Evolutionary conservation across 306 rosid species (phyloP), one percentile per base, ranked within the genome.

Genomic region (Bauhinia variegata): DNA sequence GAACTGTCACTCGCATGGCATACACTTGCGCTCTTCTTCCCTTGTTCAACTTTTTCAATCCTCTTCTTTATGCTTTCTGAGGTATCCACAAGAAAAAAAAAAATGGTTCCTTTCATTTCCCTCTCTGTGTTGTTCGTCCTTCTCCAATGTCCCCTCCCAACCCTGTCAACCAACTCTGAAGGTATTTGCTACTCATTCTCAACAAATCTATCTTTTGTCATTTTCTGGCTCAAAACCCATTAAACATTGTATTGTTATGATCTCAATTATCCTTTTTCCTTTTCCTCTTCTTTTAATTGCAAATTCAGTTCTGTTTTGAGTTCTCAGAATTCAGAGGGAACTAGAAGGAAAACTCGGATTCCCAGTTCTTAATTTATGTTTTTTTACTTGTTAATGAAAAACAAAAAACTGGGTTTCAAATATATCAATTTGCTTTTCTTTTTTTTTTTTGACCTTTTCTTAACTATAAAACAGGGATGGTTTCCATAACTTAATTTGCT

Each of bases 91-190:
- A n/a, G 47, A 14, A 1, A 56, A 68, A 42, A 61, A 80, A 68
- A 42, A 61, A 80, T 81, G 85, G 76, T 58, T 18, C 71, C 63
- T 73, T 68, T 73, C 60, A 12, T 65, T 38, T 14, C 71, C 64
- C 57, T 68, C 67, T 63, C 68, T 46, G 2, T 81, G 16, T 9
- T 77, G 18, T 34, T 77, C 47, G 42, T 77, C 54, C 68, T 81
- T 73, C 55, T 77, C 54, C 68, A 73, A 0, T 46, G 46, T 57
- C 82, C 85, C 18, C 11, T 73, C 17, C 70, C 59, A 38, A 58
- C 79, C 59, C 54, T 68, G 60, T 73, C 85, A 8, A 63, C 72
- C 60, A 81, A 81, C 65, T 60, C 74, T n/a, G 85, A 81, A 81
- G 85, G 85, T 81, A 64, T 64, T 37, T 19, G 61, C 32, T 17